Percentiles rank a stretch among this genome's conserved stretches.
Conservation (phyloP, 352 stramenopile genomes). For the Phytophthora tentaculata region DNA sequence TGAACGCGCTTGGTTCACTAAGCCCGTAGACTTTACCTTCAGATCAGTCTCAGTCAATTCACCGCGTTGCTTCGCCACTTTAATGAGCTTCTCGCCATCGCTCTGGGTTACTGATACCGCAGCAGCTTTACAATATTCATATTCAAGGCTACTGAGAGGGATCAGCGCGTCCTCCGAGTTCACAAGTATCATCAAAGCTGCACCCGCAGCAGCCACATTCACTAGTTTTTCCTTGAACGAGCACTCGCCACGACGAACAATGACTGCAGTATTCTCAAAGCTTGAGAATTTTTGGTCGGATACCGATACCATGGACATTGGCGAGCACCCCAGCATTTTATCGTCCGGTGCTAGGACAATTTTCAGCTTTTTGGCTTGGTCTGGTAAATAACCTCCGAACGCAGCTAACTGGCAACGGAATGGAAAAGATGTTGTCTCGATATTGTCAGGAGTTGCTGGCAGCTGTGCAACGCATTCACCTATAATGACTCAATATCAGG, state of each 20-base stretch:
- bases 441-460: not conserved
- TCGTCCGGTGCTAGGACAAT: constrained; percentile 26
- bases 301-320: not conserved
- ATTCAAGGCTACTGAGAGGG: constrained; percentile 32
- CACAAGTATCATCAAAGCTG: constrained; percentile 45
- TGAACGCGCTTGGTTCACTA: constrained; percentile 30
- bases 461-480: constrained; percentile 14
- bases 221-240: constrained; percentile 48
- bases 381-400: constrained; percentile 37
- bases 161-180: constrained; percentile 45
- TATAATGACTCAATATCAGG: constrained; percentile 9
- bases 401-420: constrained; percentile 43
- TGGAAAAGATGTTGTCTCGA: not conserved
- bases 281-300: not conserved
- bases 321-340: constrained; percentile 32
- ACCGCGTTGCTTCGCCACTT: constrained; percentile 7
- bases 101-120: constrained; percentile 33
- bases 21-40: not conserved
- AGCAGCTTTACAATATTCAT: constrained; percentile 15
- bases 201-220: constrained; percentile 26
- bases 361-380: not conserved
- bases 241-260: constrained; percentile 47
- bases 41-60: not conserved
- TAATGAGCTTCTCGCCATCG: constrained; percentile 39
- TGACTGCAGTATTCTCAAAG: constrained; percentile 22